These are phyloP conservation scores for Boechera divaricarpa DNA, from an alignment of 345 rosid species.

Conservation along the genomic window DNA sequence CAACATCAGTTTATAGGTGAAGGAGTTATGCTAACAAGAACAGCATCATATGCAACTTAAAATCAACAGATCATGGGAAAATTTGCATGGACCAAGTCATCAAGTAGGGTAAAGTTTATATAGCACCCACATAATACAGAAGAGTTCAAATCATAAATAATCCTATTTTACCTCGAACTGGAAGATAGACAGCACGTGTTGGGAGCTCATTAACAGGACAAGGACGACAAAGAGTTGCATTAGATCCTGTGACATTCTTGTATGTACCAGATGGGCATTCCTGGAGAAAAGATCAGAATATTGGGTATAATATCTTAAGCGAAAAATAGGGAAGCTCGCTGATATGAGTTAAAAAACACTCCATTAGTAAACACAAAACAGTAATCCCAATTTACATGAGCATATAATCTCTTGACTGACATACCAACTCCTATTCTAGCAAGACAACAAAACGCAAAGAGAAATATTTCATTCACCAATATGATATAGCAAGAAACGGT, in stretches of 20 bases:
- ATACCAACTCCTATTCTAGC: not conserved
- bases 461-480: slow-evolving; percentile 9
- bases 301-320: not conserved
- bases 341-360: not conserved
- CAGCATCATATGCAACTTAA: not conserved
- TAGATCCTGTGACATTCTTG: slow-evolving; percentile 86
- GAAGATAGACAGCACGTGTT: slow-evolving; percentile 68
- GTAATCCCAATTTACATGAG: not conserved
- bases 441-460: slow-evolving; percentile 13
- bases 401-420: not conserved
- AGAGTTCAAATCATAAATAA: not conserved
- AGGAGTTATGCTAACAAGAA: not conserved
- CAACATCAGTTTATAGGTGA: not conserved
- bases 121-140: too few species aligned
- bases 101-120: not conserved
- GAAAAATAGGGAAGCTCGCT: not conserved
- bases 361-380: slow-evolving; percentile 2
- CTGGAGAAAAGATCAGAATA: slow-evolving; percentile 50
- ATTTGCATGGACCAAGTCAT: slow-evolving; percentile 2
- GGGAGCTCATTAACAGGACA: slow-evolving; percentile 89
- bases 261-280: slow-evolving; percentile 95
- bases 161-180: slow-evolving; percentile 70
- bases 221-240: slow-evolving; percentile 68
- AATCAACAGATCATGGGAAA: not conserved
- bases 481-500: slow-evolving; percentile 1